Conservation (phyloP, 2,329 filamentous ascomycete genomes). For the Pseudogymnoascus sp. region DNA sequence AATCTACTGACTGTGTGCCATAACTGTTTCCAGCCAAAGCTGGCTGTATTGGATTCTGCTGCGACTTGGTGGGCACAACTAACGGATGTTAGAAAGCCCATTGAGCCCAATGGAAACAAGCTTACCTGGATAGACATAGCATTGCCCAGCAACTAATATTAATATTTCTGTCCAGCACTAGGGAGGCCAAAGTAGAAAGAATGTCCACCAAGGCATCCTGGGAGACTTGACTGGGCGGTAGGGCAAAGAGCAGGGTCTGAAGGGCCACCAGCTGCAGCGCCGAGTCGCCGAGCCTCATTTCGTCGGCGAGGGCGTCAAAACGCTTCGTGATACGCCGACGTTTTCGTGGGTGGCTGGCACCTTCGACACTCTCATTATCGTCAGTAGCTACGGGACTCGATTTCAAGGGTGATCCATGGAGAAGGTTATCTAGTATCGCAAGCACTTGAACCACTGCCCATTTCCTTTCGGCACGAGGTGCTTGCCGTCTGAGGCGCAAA, state of each 20-base stretch:
- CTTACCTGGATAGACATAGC: constrained; percentile 71
- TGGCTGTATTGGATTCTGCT: constrained; percentile 29
- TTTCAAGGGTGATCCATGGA: background rate
- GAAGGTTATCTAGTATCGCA: constrained; percentile 32
- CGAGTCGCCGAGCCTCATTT: constrained; percentile 22
- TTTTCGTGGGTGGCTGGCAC: constrained; percentile 24
- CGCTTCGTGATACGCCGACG: constrained; percentile 22
- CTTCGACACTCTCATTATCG: constrained; percentile 10
- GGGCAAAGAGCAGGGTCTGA: constrained; percentile 45
- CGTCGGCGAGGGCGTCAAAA: constrained; percentile 24
- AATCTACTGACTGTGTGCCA: constrained; percentile 71
- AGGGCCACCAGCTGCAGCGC: constrained; percentile 31
- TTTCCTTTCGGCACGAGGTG: constrained; percentile 48
- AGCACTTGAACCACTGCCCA: constrained; percentile 55
- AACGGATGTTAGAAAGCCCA: background rate
- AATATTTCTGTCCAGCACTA: constrained; percentile 63
- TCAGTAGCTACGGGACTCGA: constrained; percentile 10
- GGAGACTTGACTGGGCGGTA: constrained; percentile 30
- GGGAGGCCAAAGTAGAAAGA: constrained; percentile 49
- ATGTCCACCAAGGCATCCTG: constrained; percentile 38
- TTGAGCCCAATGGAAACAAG: constrained; percentile 11
- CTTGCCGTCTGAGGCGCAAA: constrained; percentile 48
- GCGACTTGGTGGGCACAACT: constrained; percentile 41
- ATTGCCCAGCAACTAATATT: constrained; percentile 72
- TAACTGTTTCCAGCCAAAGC: constrained; percentile 59